phyloP scores from a whole-genome alignment of 345 rosid species.

The Citrus australasica region DNA sequence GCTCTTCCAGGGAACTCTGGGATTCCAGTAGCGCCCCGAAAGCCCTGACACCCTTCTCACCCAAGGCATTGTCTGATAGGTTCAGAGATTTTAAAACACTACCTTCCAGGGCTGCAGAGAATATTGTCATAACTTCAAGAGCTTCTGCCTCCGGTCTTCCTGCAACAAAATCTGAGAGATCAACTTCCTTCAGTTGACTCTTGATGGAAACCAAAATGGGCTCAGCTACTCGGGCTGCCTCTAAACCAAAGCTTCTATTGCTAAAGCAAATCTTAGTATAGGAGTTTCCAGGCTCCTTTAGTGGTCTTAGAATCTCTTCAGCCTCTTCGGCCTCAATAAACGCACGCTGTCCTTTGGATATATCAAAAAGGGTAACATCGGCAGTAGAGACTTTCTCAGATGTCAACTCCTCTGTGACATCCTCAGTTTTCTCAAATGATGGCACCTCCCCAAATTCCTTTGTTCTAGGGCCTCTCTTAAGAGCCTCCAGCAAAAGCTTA shows the following conservation, averaged over 20 bases:
- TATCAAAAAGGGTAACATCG: slow-evolving; percentile 54
- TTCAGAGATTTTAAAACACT: slow-evolving; percentile 58
- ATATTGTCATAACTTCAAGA: slow-evolving; percentile 77
- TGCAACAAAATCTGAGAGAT: slow-evolving; percentile 87
- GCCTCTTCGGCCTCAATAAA: slow-evolving; percentile 82
- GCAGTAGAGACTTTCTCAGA: slow-evolving; percentile 31
- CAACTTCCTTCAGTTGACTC: slow-evolving; percentile 77
- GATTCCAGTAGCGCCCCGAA: slow-evolving; percentile 69
- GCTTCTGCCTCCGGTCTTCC: slow-evolving; percentile 87
- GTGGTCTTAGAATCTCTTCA: slow-evolving; percentile 65
- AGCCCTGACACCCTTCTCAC: slow-evolving; percentile 92
- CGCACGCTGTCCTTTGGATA: slow-evolving; percentile 64
- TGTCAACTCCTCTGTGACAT: slow-evolving; percentile 3
- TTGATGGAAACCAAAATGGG: slow-evolving; percentile 71
- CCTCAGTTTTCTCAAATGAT: slow-evolving; percentile 28
- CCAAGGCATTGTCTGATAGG: slow-evolving; percentile 87
- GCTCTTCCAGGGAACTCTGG: slow-evolving; percentile 71
- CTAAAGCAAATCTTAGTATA: slow-evolving; percentile 88
- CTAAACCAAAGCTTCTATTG: slow-evolving; percentile 81
- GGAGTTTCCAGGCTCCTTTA: slow-evolving; percentile 66
- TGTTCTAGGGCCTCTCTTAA: slow-evolving; percentile 55
- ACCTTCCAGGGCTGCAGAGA: slow-evolving; percentile 77
- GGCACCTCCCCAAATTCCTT: slow-evolving; percentile 19
- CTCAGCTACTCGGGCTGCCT: slow-evolving; percentile 74
- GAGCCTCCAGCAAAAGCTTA: slow-evolving; percentile 73